A percentile compares a stretch with the other conserved stretches of the same genome.
phyloP scores from a whole-genome alignment of 352 stramenopile genomes.

The Globisporangium apiculatum region DNA sequence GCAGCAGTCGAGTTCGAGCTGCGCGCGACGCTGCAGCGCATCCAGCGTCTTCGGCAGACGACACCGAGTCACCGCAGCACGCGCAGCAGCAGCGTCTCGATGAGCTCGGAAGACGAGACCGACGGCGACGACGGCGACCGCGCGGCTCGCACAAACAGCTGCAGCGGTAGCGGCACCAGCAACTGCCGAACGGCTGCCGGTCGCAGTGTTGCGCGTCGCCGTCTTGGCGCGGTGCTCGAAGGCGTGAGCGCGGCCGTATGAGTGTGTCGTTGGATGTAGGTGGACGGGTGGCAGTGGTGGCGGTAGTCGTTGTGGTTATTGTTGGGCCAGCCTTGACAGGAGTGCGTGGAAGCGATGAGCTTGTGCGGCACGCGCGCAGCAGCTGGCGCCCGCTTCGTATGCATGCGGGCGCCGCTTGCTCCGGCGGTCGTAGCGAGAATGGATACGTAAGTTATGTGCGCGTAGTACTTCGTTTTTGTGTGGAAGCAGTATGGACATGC shows the following conservation, averaged over 20 bases:
- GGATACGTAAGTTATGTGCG: background rate
- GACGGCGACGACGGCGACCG: slow-evolving; percentile 1
- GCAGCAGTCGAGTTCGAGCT: slow-evolving; percentile 50
- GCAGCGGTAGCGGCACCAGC: too few relatives aligned
- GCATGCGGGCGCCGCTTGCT: background rate
- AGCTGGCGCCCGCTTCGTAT: background rate
- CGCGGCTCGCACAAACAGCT: background rate
- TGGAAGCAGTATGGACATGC: too few relatives aligned
- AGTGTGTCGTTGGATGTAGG: too few relatives aligned
- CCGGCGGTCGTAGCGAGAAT: background rate
- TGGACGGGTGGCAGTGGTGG: background rate
- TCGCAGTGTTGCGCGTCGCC: too few relatives aligned
- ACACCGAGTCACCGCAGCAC: background rate
- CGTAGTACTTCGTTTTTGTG: background rate
- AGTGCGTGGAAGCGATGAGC: too few relatives aligned
- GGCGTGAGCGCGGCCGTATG: too few relatives aligned
- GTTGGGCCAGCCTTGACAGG: too few relatives aligned
- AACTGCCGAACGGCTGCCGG: too few relatives aligned
- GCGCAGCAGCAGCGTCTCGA: background rate
- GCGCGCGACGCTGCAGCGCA: slow-evolving; percentile 38
- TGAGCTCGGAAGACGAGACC: slow-evolving; percentile 6
- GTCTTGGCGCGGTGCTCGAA: too few relatives aligned
- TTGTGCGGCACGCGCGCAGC: too few relatives aligned
- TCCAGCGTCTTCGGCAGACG: slow-evolving; percentile 29
- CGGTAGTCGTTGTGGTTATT: background rate